phyloP scores from a whole-genome alignment of 768 basidiomycete genomes.

The Lenzites betulinus region DNA sequence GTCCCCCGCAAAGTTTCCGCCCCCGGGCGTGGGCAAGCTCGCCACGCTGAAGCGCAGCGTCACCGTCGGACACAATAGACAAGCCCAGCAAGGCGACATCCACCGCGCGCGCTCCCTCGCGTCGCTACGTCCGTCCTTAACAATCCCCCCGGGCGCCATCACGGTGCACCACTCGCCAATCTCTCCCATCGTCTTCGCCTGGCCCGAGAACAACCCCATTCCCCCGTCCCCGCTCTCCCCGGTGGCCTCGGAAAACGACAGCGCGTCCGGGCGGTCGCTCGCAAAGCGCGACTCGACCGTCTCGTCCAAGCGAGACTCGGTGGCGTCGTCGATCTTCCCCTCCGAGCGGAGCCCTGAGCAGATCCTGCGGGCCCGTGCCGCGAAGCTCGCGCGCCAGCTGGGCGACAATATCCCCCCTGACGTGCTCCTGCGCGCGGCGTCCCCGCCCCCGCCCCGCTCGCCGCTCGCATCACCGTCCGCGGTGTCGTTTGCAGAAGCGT shows the following conservation, averaged over 20 bases:
- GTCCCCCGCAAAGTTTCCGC: neutral
- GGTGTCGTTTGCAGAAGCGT: slow-evolving; percentile 8
- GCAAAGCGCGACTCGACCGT: slow-evolving; percentile 1
- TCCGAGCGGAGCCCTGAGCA: slow-evolving; percentile 27
- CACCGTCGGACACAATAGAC: slow-evolving; percentile 20
- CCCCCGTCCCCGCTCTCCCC: slow-evolving; percentile 13
- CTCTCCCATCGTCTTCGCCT: slow-evolving; percentile 23
- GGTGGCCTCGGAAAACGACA: neutral
- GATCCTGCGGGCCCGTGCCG: slow-evolving; percentile 34
- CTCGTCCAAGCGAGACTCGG: slow-evolving; percentile 12
- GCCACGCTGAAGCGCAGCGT: slow-evolving; percentile 22
- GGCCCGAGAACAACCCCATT: slow-evolving; percentile 9
- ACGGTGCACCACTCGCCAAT: slow-evolving; percentile 9
- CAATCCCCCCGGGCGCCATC: slow-evolving; percentile 12
- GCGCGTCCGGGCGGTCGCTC: neutral
- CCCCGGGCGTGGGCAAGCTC: neutral
- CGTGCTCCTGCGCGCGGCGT: slow-evolving; percentile 29
- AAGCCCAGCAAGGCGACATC: slow-evolving; percentile 9
- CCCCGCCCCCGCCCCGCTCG: slow-evolving; percentile 18
- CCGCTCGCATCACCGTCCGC: slow-evolving; percentile 6
- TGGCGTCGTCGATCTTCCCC: slow-evolving; percentile 18
- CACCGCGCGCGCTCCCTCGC: slow-evolving; percentile 27
- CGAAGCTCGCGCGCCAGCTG: slow-evolving; percentile 40
- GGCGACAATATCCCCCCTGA: slow-evolving; percentile 43
- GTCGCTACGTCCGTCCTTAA: slow-evolving; percentile 25